Evolutionary conservation across 1,284 basidiomycete species (phyloP), one percentile per base, ranked within the genome.

Genomic region (Mycosarcoma mackinlayi): DNA sequence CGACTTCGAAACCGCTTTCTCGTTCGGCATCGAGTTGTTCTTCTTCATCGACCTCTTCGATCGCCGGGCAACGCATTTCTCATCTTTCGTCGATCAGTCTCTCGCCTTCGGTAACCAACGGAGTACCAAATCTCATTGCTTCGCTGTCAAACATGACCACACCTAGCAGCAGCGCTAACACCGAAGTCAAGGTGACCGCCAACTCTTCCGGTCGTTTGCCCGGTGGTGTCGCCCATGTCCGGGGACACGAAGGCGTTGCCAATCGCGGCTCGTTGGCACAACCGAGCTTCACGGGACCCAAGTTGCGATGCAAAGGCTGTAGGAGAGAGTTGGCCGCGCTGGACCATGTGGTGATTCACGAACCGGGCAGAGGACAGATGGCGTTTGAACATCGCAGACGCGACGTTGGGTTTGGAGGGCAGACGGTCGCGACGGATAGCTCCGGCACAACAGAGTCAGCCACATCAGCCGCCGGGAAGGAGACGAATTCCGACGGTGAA

Each of bases 291-390:
- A 35, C 35, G 4, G 63, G 62, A 3, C 65, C 70, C 1, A 72
- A 75, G 23, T 44, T 79, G 41, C 61, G 79, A 9, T 82, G 80
- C 49, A 74, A 73, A 30, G 66, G 71, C n/a, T 82, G 80, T 35
- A 66, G 79, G 23, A 54, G 75, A 11, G 78, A 76, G 41, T 51
- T 82, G 39, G 78, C 77, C 7, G 61, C 68, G 19, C 37, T 64
- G 6, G 74, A 79, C 45, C 77, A 82, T 54, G 66, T 82, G 19
- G 72, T 81, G 19, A 66, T 73, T 35, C 80, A 82, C 40, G 72
- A 74, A 34, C 72, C 76, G 6, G 80, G 79, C 1, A 73, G 71
- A 24, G 77, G 80, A 1, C 73, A 79, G 42, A 41, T 75, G 59
- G 76, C 78, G 10, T 82, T 80, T 38, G 78, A 80, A 23, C 76